Percentiles rank a stretch among this genome's conserved stretches.
phyloP scores from a whole-genome alignment of 1,284 basidiomycete genomes.

The Cyathus pygmaeus region DNA sequence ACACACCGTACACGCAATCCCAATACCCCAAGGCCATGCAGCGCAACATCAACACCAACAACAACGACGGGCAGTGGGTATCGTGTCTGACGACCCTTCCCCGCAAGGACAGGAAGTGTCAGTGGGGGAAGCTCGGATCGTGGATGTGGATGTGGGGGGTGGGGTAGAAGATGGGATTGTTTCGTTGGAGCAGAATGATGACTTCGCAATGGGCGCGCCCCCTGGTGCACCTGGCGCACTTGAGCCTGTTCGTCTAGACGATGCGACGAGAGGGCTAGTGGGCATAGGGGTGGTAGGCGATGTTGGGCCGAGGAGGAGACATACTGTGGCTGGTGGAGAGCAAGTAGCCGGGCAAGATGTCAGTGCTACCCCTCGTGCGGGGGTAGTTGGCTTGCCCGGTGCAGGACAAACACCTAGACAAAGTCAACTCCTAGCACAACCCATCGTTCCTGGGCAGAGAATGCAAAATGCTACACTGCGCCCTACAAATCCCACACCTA shows the following conservation, averaged over 20 bases:
- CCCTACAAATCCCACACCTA: constrained; percentile 3
- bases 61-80: constrained; percentile 64
- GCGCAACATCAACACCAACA: constrained; percentile 25
- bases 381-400: constrained; percentile 31
- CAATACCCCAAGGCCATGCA: constrained; percentile 6
- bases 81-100: constrained; percentile 64
- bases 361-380: constrained; percentile 54
- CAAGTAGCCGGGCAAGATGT: constrained; percentile 25
- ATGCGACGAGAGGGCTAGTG: neutral
- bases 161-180: constrained; percentile 78
- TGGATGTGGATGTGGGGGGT: constrained; percentile 54
- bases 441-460: no score
- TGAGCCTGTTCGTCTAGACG: constrained; percentile 34
- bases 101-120: constrained; percentile 50
- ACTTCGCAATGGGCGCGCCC: constrained; percentile 87
- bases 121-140: constrained; percentile 47
- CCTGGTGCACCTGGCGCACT: constrained; percentile 84
- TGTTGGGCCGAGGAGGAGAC: neutral
- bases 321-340: constrained; percentile 9
- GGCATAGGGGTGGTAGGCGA: constrained; percentile 16
- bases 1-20: constrained; percentile 31
- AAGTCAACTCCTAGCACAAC: no score
- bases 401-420: neutral
- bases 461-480: neutral
- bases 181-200: constrained; percentile 76